A percentile compares a stretch with the other conserved stretches of the same genome.
Conservation (phyloP, 2,329 filamentous ascomycete genomes). For the Colletotrichum acutatum region DNA sequence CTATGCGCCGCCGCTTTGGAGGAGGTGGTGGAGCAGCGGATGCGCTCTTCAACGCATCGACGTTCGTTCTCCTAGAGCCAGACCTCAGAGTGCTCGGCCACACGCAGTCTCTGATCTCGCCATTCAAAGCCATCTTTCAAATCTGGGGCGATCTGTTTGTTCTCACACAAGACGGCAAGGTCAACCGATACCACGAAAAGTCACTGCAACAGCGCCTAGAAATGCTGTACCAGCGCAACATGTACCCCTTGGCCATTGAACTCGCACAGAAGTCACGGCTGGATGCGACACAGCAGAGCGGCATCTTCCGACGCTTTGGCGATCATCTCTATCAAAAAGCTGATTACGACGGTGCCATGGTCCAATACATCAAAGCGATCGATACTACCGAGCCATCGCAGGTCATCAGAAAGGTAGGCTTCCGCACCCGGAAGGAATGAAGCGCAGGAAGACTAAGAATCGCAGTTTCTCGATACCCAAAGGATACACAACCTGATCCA, state of each 20-base stretch:
- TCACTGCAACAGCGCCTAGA: constrained; percentile 90
- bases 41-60: constrained; percentile 85
- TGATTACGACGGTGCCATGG: constrained; percentile 98
- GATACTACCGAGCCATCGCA: constrained; percentile 97
- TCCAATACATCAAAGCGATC: constrained; percentile 95
- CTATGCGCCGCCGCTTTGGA: constrained; percentile 78
- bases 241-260: constrained; percentile 92
- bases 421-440: background rate
- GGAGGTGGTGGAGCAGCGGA: constrained; percentile 75
- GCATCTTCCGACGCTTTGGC: constrained; percentile 93
- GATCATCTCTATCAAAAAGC: constrained; percentile 95
- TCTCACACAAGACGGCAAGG: constrained; percentile 91
- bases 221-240: constrained; percentile 91
- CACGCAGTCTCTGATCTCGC: constrained; percentile 84
- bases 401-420: constrained; percentile 84
- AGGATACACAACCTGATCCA: constrained; percentile 97
- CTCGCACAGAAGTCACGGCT: constrained; percentile 90
- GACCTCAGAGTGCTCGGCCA: constrained; percentile 91
- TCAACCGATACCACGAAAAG: constrained; percentile 91
- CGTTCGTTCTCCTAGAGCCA: constrained; percentile 91
- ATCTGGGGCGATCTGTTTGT: constrained; percentile 94
- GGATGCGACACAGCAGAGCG: constrained; percentile 83
- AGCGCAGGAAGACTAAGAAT: constrained; percentile 40
- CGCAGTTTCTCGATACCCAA: constrained; percentile 92
- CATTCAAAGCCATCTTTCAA: constrained; percentile 82